These are phyloP conservation scores for Tolypocladium album DNA, from an alignment of 2,329 filamentous ascomycete species.

Conservation along the genomic window DNA sequence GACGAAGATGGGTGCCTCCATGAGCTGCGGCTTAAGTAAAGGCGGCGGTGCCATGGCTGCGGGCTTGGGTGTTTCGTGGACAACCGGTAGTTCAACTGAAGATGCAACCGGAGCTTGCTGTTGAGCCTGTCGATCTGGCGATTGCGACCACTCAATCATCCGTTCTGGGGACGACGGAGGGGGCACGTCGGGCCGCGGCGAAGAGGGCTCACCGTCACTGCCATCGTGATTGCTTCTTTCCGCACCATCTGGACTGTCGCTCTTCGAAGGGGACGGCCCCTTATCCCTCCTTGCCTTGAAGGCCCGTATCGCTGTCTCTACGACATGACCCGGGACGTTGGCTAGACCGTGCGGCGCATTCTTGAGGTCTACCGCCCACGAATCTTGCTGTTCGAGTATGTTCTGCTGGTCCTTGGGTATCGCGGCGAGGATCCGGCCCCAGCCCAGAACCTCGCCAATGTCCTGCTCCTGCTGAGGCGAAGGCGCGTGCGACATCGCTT, in stretches of 20 bases:
- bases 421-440: constrained; percentile 13
- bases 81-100: constrained; percentile 9
- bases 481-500: constrained; percentile 14
- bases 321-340: constrained; percentile 24
- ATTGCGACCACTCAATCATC: constrained; percentile 11
- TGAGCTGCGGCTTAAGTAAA: neutral
- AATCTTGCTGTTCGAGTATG: constrained; percentile 21
- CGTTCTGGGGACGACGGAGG: constrained; percentile 1
- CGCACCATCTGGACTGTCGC: neutral
- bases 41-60: constrained; percentile 5
- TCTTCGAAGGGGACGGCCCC: neutral
- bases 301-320: constrained; percentile 18
- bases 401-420: constrained; percentile 28
- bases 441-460: constrained; percentile 13
- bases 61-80: constrained; percentile 13
- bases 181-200: no score
- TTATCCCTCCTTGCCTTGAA: constrained; percentile 4
- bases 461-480: constrained; percentile 13
- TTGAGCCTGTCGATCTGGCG: constrained; percentile 8
- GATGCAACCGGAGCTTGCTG: neutral
- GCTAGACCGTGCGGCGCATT: constrained; percentile 11
- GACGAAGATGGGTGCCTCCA: neutral
- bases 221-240: neutral
- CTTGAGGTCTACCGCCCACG: constrained; percentile 23
- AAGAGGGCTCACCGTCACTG: neutral